Evolutionary conservation across 1,284 basidiomycete genomes (phyloP), one percentile per base, ranked within the genome.

Genomic region (Irpex sp.): DNA sequence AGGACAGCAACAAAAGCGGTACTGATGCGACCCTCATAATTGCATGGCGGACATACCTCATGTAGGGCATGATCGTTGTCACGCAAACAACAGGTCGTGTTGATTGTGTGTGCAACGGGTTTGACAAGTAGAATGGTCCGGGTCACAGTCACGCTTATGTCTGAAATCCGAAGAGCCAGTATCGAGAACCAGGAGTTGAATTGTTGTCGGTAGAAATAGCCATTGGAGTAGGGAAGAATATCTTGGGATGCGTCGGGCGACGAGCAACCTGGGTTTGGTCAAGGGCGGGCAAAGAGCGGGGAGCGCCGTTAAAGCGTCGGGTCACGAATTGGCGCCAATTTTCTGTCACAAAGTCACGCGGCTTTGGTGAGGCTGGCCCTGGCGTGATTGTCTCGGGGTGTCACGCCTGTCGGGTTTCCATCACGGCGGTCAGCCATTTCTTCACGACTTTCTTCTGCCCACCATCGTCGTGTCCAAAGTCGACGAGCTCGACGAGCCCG

Each of bases 401-500:
- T 56, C 54, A 56, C 54, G 31, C 40, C 15, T 56, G 19, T 51
- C 13, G 11, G 21, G 54, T 56, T 56, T 56, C 54, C 54, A 56
- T 36, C 54, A 36, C 34, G 54, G 21, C 8, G 34, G 54, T 36
- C 54, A 56, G 49, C 49, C 49, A 34, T 56, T 34, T 36, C 31
- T 56, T 36, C 17, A 26, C 54, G 54, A 56, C 54, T 56, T 56
- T 56, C 54, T 15, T 56, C 54, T 56, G 21, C 54, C 54, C 54
- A 56, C 17, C 54, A 56, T 17, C 54, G 54, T 56, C 54, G 54
- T 36, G 54, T 36, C 54, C 19, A 26, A 9, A 19, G 21, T 56
- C 54, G 49, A 51, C 49, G 17, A 34, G 26, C 54, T 36, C 34
- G 54, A 56, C 26, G 31, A 17, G 13, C 21, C 31, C 26, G 26